Evolutionary conservation across 345 rosid species (phyloP).

Genomic region (Triadica sebifera): DNA sequence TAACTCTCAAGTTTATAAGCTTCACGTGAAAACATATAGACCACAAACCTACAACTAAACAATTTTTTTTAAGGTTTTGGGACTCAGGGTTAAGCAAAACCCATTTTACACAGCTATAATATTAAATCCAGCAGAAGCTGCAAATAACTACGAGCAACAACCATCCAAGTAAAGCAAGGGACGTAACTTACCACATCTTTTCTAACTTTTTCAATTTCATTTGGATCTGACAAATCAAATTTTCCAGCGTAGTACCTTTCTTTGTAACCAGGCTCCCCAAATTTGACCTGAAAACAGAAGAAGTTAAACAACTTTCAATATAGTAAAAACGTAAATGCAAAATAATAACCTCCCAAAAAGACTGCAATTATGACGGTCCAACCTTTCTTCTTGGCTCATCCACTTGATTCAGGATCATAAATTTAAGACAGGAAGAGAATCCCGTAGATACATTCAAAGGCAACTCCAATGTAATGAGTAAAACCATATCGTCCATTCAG

Average conservation of each 20-base stretch:
- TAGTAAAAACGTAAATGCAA: neutral
- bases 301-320: neutral
- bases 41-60: neutral
- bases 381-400: conserved; percentile 2
- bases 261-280: conserved; percentile 96
- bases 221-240: conserved; percentile 55
- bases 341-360: neutral
- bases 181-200: conserved; percentile 63
- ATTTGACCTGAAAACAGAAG: conserved; percentile 53
- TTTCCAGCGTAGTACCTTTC: conserved; percentile 92
- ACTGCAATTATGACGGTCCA: neutral
- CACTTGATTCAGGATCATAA: neutral
- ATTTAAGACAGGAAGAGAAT: neutral
- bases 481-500: neutral
- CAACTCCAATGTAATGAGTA: neutral
- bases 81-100: neutral
- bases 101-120: neutral
- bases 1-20: neutral
- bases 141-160: neutral
- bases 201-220: conserved; percentile 61
- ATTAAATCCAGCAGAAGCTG: neutral
- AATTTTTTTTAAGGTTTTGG: neutral
- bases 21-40: neutral
- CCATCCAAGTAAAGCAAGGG: neutral
- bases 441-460: neutral